Evolutionary conservation across 768 basidiomycete genomes (phyloP), one percentile per base, ranked within the genome.

Genomic region (Calvatia gigantea): DNA sequence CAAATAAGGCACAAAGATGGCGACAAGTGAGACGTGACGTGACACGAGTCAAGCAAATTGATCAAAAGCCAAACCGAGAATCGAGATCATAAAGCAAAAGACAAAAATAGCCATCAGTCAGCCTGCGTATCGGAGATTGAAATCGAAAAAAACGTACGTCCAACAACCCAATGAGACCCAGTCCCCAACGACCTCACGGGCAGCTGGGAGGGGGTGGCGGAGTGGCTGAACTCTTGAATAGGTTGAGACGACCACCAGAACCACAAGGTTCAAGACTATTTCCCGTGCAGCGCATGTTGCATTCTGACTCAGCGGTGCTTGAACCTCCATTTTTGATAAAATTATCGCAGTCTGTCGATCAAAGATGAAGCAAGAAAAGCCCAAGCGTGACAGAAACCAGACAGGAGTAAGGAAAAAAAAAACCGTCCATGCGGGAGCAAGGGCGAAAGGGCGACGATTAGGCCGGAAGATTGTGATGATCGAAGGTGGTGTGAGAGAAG

Each of bases 91-190:
- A 7, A 12, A 37, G 5, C 9, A 25, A 57, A 59, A 50, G 42
- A 25, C 44, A 49, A 64, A 32, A 49, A 35, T 25, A 38, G 12
- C 8, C 17, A 53, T 17, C 31, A 45, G 27, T 39, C 14, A 28
- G 47, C 21, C 14, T 44, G 37, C 12, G 4, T 31, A 17, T 8
- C 17, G 17, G 31, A 17, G 25, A 23, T 44, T 17, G 27, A 19
- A 25, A 17, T 28, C 47, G 21, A n/a, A 32, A 47, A 57, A 48
- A 28, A 62, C 75, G 57, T 62, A 86, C 88, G 72, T 85, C 71
- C 80, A 89, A 65, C 89, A 91, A n/a, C 89, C 89, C 28, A 90
- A 76, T 0, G 82, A 85, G 5, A 70, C 65, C 88, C 89, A 91
- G 27, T 78, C 71, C 3, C 86, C 87, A 28, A 85, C 77, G 45